These are phyloP conservation scores for Penicillium hordei DNA, from an alignment of 2,329 filamentous ascomycete genomes.

Conservation along the genomic window DNA sequence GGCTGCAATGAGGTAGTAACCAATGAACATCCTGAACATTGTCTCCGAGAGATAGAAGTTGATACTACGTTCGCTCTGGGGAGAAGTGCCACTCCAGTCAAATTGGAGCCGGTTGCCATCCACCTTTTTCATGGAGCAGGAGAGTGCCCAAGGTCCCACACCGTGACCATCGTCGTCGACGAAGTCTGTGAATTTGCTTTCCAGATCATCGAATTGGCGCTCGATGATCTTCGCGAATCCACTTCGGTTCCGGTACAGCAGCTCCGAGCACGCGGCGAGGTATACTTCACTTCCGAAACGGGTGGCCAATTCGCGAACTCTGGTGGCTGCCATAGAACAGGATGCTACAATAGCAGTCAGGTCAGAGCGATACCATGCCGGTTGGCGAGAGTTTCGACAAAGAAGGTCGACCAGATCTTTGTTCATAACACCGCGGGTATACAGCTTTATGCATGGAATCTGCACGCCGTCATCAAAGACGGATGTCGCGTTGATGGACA, in stretches of 20 bases:
- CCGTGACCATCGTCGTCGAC: conserved; percentile 52
- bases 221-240: conserved; percentile 51
- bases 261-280: conserved; percentile 46
- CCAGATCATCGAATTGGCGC: conserved; percentile 45
- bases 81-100: conserved; percentile 52
- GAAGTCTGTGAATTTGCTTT: conserved; percentile 50
- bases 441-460: conserved; percentile 52
- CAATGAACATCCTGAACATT: conserved; percentile 56
- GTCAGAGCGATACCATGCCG: conserved; percentile 52
- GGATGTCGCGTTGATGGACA: conserved; percentile 51
- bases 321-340: conserved; percentile 46
- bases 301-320: conserved; percentile 48
- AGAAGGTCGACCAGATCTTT: conserved; percentile 46
- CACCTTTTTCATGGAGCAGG: conserved; percentile 49
- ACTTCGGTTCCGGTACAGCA: conserved; percentile 46
- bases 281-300: conserved; percentile 50
- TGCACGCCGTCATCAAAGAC: conserved; percentile 54
- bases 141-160: conserved; percentile 48
- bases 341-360: conserved; percentile 50
- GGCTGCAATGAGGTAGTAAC: conserved; percentile 49
- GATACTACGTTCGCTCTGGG: conserved; percentile 48
- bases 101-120: conserved; percentile 46
- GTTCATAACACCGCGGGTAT: conserved; percentile 47
- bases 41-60: conserved; percentile 52
- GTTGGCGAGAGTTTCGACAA: conserved; percentile 51